phyloP scores from a whole-genome alignment of 2,329 filamentous ascomycete genomes.

The Colletotrichum sidae region DNA sequence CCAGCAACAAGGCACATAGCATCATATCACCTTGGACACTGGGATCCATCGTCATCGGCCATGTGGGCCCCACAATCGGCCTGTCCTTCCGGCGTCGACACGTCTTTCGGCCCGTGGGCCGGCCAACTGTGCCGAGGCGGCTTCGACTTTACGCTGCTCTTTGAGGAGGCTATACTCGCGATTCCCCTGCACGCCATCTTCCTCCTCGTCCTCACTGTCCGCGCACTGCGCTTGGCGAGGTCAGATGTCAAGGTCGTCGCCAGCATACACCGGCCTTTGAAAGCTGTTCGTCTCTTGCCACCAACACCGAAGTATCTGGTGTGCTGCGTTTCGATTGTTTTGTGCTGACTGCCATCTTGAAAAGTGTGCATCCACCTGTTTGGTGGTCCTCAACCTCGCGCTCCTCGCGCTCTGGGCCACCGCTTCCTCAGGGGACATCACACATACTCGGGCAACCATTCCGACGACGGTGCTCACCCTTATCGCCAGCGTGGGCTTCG shows the following conservation, averaged over 20 bases:
- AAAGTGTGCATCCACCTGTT: constrained; percentile 17
- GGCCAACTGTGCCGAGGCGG: constrained; percentile 40
- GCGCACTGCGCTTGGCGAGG: constrained; percentile 21
- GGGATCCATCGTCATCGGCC: neutral
- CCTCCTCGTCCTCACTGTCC: constrained; percentile 16
- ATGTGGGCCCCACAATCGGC: constrained; percentile 30
- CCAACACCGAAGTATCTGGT: neutral
- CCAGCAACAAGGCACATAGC: constrained; percentile 2
- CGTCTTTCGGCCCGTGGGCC: constrained; percentile 36
- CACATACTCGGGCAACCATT: constrained; percentile 24
- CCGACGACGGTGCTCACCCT: constrained; percentile 19
- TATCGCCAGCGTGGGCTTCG: constrained; percentile 17
- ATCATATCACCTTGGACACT: neutral
- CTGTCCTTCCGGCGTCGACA: constrained; percentile 27
- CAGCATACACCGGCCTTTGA: constrained; percentile 24
- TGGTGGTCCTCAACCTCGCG: constrained; percentile 27
- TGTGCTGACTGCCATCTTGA: constrained; percentile 8
- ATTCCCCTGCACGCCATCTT: constrained; percentile 34
- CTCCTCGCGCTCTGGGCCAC: constrained; percentile 28
- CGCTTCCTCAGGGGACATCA: neutral
- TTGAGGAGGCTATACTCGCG: constrained; percentile 43
- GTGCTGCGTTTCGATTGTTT: neutral
- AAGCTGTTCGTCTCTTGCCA: constrained; percentile 18
- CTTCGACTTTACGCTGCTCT: constrained; percentile 46
- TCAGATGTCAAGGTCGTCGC: constrained; percentile 30